A percentile compares a stretch with the other conserved stretches of the same genome.
Conservation (phyloP, 257 asterid species). For the Solanum arcanum region DNA sequence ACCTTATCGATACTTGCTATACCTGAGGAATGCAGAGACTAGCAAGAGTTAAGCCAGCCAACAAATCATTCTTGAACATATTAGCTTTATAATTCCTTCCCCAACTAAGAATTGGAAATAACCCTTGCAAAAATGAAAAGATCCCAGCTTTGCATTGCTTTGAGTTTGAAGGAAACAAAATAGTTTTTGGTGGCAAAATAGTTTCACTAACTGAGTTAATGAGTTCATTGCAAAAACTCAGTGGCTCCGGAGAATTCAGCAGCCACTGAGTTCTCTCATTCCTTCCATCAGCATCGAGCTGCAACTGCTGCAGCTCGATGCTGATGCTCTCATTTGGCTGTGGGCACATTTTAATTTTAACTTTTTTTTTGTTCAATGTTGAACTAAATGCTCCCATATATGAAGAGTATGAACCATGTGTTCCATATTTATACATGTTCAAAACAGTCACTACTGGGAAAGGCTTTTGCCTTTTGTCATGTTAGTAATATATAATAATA, state of each 20-base stretch:
- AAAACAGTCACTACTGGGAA: not conserved
- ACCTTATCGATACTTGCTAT: not conserved
- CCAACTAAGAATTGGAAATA: conserved; percentile 74
- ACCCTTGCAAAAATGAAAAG: conserved; percentile 30
- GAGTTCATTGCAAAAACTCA: conserved; percentile 28
- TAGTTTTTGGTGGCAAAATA: conserved; percentile 11
- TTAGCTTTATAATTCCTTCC: conserved; percentile 43
- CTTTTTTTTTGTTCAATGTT: conserved; percentile 38
- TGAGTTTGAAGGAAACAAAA: not conserved
- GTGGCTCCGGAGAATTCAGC: conserved; percentile 54
- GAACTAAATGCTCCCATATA: not conserved
- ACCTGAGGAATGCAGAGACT: conserved; percentile 90
- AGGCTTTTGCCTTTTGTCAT: not conserved
- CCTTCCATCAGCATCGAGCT: conserved; percentile 11
- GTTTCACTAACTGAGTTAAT: conserved; percentile 18
- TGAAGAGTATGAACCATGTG: not conserved
- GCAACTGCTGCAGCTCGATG: conserved; percentile 36
- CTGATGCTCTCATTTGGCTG: conserved; percentile 16
- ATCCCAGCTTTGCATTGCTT: conserved; percentile 15
- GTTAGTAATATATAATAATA: not conserved
- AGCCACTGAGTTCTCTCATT: conserved; percentile 54
- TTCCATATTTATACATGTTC: not conserved
- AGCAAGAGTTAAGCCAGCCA: conserved; percentile 85
- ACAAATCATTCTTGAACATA: conserved; percentile 40
- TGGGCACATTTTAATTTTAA: conserved; percentile 8